These are phyloP conservation scores for Russula dissimulans DNA, from an alignment of 768 basidiomycete species.

Conservation along the genomic window DNA sequence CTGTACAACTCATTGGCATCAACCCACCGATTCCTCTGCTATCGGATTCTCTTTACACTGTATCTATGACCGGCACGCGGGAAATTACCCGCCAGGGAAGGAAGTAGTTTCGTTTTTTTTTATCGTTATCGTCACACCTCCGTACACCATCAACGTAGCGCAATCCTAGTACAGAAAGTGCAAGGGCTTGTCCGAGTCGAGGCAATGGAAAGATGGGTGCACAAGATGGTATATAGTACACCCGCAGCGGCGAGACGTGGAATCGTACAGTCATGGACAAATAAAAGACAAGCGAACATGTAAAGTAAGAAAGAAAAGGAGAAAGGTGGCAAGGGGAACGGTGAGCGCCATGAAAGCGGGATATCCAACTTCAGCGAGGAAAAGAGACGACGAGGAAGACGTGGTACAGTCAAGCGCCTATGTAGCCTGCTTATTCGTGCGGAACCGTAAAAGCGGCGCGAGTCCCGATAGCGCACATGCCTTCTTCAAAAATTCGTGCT, in stretches of 20 bases:
- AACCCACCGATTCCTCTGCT: conserved; percentile 1
- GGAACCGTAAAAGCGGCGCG: conserved; percentile 75
- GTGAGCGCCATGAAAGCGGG: neutral
- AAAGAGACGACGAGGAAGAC: neutral
- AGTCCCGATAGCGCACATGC: conserved; percentile 76
- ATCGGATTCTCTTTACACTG: conserved; percentile 2
- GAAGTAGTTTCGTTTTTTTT: neutral
- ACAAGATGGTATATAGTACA: conserved; percentile 12
- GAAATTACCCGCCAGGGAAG: neutral
- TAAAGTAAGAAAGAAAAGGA: neutral
- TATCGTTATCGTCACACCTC: neutral
- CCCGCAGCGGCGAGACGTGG: conserved; percentile 5
- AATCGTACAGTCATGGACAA: conserved; percentile 13
- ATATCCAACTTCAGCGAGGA: conserved; percentile 10
- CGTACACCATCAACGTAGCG: neutral
- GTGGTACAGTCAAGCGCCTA: neutral
- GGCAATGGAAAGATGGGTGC: neutral
- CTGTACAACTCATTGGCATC: neutral
- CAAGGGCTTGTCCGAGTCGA: neutral
- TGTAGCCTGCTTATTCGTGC: conserved; percentile 48
- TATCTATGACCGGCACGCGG: neutral
- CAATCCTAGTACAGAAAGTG: neutral
- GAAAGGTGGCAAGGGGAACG: neutral
- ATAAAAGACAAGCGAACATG: conserved; percentile 3
- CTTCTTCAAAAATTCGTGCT: conserved; percentile 95